A percentile compares a stretch with the other conserved stretches of the same genome.
Evolutionary conservation across 2,329 filamentous ascomycete genomes (phyloP).

Genomic region (Aspergillus tubingensis): DNA sequence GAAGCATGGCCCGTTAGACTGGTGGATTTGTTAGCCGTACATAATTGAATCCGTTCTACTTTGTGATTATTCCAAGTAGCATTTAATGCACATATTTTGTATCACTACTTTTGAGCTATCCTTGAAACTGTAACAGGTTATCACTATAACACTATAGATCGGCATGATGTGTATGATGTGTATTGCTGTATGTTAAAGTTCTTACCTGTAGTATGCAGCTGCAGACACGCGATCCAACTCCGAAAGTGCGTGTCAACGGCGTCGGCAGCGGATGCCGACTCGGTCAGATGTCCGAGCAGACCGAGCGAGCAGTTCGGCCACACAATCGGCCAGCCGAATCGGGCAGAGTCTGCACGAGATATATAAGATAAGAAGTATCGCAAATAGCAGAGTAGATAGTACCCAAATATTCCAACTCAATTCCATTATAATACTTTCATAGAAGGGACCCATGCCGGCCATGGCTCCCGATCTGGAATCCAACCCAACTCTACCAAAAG

Average conservation of each 20-base stretch:
- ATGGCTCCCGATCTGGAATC: conserved; percentile 22
- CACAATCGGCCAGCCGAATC: conserved; percentile 19
- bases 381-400: conserved; percentile 14
- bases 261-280: neutral
- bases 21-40: conserved; percentile 7
- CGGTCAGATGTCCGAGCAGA: neutral
- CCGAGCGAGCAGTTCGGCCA: conserved; percentile 14
- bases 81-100: neutral
- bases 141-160: too few species aligned
- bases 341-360: conserved; percentile 10
- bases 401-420: neutral
- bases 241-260: neutral
- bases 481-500: neutral
- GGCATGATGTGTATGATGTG: too few species aligned
- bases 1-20: neutral
- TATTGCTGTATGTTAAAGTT: too few species aligned
- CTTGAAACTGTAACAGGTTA: too few species aligned
- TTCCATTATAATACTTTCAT: neutral
- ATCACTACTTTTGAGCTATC: neutral
- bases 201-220: neutral
- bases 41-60: conserved; percentile 10
- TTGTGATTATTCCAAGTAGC: neutral
- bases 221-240: neutral
- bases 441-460: conserved; percentile 12
- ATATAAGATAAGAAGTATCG: conserved; percentile 19